Percentiles rank a stretch among this genome's conserved stretches.
Evolutionary conservation across 768 basidiomycete species (phyloP).

Genomic region (Pleurotus ostreatus): DNA sequence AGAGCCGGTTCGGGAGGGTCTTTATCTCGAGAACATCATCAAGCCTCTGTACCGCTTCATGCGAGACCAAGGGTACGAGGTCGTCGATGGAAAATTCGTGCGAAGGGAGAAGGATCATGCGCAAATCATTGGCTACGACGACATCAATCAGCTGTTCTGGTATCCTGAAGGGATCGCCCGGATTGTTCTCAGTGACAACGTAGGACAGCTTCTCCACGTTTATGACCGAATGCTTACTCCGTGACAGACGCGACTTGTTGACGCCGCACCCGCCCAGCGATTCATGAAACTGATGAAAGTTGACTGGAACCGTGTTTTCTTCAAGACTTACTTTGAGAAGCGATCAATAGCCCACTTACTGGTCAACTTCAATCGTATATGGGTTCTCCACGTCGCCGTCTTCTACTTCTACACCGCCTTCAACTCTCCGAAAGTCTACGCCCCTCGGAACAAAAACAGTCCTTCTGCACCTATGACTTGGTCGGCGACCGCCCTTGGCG

Average conservation of each 20-base stretch:
- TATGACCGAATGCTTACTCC: slow-evolving; percentile 7
- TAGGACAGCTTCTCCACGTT: slow-evolving; percentile 30
- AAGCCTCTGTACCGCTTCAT: slow-evolving; percentile 96
- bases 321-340: slow-evolving; percentile 98
- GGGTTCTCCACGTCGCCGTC: slow-evolving; percentile 91
- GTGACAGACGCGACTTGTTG: slow-evolving; percentile 81
- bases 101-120: slow-evolving; percentile 92
- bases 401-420: slow-evolving; percentile 99
- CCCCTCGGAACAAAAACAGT: slow-evolving; percentile 54
- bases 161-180: slow-evolving; percentile 96
- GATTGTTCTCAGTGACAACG: slow-evolving; percentile 86
- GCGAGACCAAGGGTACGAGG: slow-evolving; percentile 96
- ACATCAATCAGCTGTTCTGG: slow-evolving; percentile 99
- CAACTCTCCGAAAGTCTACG: slow-evolving; percentile 92
- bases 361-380: slow-evolving; percentile 99
- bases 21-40: slow-evolving; percentile 88
- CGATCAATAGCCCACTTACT: slow-evolving; percentile 90
- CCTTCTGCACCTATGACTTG: slow-evolving; percentile 90
- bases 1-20: slow-evolving; percentile 91
- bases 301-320: slow-evolving; percentile 93
- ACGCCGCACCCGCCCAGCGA: slow-evolving; percentile 86
- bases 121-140: slow-evolving; percentile 97
- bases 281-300: slow-evolving; percentile 90
- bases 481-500: slow-evolving; percentile 95
- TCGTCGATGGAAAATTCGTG: slow-evolving; percentile 91